Base-by-base conservation (phyloP, 495 filamentous ascomycete genomes). In the Penicillium simplicissimum region DNA sequence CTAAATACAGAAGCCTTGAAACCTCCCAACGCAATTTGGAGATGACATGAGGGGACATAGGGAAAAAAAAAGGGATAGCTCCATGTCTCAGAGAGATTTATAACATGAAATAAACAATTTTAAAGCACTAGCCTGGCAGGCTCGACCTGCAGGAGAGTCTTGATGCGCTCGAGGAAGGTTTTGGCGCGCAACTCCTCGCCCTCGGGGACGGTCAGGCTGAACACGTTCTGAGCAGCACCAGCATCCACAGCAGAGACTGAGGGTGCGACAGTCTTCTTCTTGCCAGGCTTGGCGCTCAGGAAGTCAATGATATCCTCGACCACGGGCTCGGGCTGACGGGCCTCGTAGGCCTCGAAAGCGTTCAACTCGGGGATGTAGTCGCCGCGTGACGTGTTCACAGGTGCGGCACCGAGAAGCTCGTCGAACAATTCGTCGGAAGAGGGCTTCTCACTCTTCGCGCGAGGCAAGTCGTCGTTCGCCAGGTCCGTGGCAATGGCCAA, bases 391-490 rank as follows among this genome's bases (percentile, higher is more conserved):
- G 83, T 82, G 14, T 71, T 70, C 52, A 78, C 64, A 8, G 86
- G 76, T 63, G 85, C 86, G 58, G 88, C 82, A 23, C 94, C 94
- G 11, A 98, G 83, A 15, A 98, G 78, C 68, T 93, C 85, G 68
- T 96, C 85, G 74, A 98, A 97, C 8, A 98, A 82, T 64, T 97
- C 92, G 67, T 95, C 86, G 7, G 87, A 77, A 1, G 89, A 86
- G 23, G 87, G 87, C 63, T 85, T 81, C 34, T 80, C 75, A 58
- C 70, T 78, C 52, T 83, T 74, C 3, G 87, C 81, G 14, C 83
- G 79, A 8, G 96, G 96, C 4, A 97, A 83, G 35, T 88, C 83
- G 45, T 93, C 87, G 74, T 97, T 98, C 15, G 95, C 95, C 38
- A 95, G 67, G 57, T 92, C 87, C 4, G 89, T 83, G 34, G 95